phyloP scores from a whole-genome alignment of 2,329 filamentous ascomycete species.

The Colletotrichum liaoningense region DNA sequence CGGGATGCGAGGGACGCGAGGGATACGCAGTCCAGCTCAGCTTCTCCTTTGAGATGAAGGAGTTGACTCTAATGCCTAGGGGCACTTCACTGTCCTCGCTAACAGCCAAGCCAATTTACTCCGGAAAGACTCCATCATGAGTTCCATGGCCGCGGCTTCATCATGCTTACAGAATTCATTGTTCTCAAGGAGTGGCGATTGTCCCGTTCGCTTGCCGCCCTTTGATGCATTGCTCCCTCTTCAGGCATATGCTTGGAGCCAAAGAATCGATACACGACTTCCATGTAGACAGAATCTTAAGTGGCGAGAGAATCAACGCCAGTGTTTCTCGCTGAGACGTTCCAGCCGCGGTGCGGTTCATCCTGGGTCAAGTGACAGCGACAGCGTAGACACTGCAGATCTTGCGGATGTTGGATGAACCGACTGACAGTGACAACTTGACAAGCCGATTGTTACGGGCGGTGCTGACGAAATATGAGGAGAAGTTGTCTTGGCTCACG shows the following conservation, averaged over 20 bases:
- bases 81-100: neutral
- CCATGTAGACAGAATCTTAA: neutral
- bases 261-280: neutral
- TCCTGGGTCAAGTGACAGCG: neutral
- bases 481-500: slow-evolving; percentile 12
- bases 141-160: neutral
- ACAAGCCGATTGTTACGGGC: neutral
- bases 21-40: neutral
- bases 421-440: neutral
- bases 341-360: neutral
- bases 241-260: neutral
- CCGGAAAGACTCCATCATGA: neutral
- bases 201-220: neutral
- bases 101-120: neutral
- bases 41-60: neutral
- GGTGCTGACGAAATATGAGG: slow-evolving; percentile 1
- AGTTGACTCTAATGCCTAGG: neutral
- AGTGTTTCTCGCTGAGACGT: neutral
- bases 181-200: neutral
- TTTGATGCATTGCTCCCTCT: neutral
- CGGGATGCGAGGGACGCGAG: too few species aligned
- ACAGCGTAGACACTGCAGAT: neutral
- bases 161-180: neutral
- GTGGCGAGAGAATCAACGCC: neutral
- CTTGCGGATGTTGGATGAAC: slow-evolving; percentile 18